Base-by-base conservation (phyloP, 352 stramenopile genomes). In the Globisporangium irregulare region DNA sequence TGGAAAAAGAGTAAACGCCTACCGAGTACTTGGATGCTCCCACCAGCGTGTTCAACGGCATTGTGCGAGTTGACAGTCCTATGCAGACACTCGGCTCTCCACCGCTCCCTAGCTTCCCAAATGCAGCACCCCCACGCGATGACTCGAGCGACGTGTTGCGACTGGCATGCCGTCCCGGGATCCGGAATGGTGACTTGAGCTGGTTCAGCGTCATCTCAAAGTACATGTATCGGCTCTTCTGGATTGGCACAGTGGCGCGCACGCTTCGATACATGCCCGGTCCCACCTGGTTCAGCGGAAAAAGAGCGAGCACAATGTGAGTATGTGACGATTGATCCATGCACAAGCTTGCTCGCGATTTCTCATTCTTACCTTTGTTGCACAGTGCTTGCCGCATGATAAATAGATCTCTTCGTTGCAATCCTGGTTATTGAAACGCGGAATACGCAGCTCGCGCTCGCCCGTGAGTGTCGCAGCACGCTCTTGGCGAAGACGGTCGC, bases 321-420 rank as follows among this genome's bases (percentile, higher is more conserved):
- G 55, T 54, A 3, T 41, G 20, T 67, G 32, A 50, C 18, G 1
- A 51, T 51, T 22, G 43, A 51, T 18, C 5, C 12, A 22, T 25
- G 43, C 12, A 22, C 14, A 18, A 22, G 43, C 43, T 22, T 7
- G 14, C 20, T 3, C 9, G 7, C 38, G 10, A 20, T 34, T 25
- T 9, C 20, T 58, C 24, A 46, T 46, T 12, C 64, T 67, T 38
- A 85, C 74, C 74, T 96, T 96, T 36, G 86, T 90, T 1, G 85
- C 89, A 60, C 87, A 94, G 62, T 96, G 89, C 29, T 84, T 80
- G 1, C 82, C 87, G 64, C 89, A 96, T 27, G 82, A 92, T 73
- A 96, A 83, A 75, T 91, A 88, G 48, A 96, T 88, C 71, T 96
- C 87, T 69, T 92, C 76, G 65, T 94, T 80, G 73, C 82, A 93